Conservation (phyloP, 1,284 basidiomycete species). For the Ganoderma leucocontextum region DNA sequence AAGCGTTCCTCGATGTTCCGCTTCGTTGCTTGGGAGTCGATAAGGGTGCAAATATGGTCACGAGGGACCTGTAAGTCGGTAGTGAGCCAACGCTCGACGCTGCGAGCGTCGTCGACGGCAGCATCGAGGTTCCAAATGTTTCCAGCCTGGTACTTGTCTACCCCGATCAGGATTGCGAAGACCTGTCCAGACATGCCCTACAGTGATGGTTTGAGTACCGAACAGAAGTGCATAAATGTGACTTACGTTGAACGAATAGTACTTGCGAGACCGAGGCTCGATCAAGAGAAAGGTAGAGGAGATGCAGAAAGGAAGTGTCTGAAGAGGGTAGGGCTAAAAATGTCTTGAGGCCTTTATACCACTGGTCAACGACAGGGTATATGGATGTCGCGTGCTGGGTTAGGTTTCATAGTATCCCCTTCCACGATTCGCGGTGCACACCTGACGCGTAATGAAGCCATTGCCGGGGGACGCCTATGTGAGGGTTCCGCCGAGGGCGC, state of each 20-base stretch:
- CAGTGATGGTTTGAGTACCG: background rate
- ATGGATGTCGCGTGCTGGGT: background rate
- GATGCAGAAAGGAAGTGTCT: conserved; percentile 2
- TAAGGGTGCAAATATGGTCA: conserved; percentile 62
- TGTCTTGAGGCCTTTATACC: conserved; percentile 7
- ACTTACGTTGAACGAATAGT: background rate
- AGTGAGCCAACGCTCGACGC: conserved; percentile 61
- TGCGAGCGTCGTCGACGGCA: conserved; percentile 66
- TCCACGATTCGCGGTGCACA: conserved; percentile 11
- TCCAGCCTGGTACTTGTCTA: conserved; percentile 71
- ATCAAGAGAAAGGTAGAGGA: background rate
- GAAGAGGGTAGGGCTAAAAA: conserved; percentile 4
- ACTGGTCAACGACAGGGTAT: background rate
- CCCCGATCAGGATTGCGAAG: conserved; percentile 70
- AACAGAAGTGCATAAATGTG: background rate
- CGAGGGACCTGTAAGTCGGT: conserved; percentile 63
- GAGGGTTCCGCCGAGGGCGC: background rate
- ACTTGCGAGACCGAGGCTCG: background rate
- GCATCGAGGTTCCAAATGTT: conserved; percentile 70
- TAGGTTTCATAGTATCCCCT: conserved; percentile 1
- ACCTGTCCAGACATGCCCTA: conserved; percentile 53
- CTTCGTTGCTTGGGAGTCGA: conserved; percentile 67
- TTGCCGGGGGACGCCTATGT: conserved; percentile 2
- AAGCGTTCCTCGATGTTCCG: conserved; percentile 64
- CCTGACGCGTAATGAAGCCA: conserved; percentile 4